A percentile compares a stretch with the other conserved stretches of the same genome.
phyloP scores from a whole-genome alignment of 225 moss, liverwort and hornwort species.

The Rhytidiadelphus loreus region DNA sequence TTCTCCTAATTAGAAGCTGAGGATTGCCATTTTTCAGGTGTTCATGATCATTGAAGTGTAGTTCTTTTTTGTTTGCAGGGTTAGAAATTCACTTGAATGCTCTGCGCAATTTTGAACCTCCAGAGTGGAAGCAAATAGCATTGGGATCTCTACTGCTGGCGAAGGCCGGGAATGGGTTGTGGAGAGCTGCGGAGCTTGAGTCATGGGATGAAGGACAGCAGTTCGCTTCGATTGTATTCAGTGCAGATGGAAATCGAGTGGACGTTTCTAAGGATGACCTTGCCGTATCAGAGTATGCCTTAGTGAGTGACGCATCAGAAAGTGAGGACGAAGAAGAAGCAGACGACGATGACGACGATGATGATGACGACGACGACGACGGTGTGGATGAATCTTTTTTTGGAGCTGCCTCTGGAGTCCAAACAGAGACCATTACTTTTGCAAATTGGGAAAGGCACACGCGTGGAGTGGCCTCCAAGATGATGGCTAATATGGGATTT shows the following conservation, averaged over 20 bases:
- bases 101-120: slow-evolving; percentile 48
- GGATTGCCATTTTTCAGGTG: neutral
- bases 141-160: slow-evolving; percentile 70
- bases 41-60: neutral
- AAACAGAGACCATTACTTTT: slow-evolving; percentile 69
- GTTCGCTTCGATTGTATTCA: slow-evolving; percentile 59
- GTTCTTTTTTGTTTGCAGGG: slow-evolving; percentile 30
- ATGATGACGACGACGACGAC: slow-evolving; percentile 9
- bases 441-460: slow-evolving; percentile 93
- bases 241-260: slow-evolving; percentile 46
- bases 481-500: slow-evolving; percentile 99
- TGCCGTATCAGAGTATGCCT: slow-evolving; percentile 60
- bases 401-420: slow-evolving; percentile 31
- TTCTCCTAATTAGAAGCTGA: neutral
- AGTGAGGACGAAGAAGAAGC: slow-evolving; percentile 35
- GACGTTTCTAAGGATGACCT: slow-evolving; percentile 43
- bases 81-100: slow-evolving; percentile 54
- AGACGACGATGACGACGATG: slow-evolving; percentile 13
- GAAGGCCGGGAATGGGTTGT: slow-evolving; percentile 47
- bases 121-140: slow-evolving; percentile 53
- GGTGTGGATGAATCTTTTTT: slow-evolving; percentile 9
- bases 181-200: slow-evolving; percentile 89
- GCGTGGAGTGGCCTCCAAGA: slow-evolving; percentile 87
- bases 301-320: slow-evolving; percentile 36
- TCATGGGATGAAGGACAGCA: slow-evolving; percentile 40